A percentile compares a stretch with the other conserved stretches of the same genome.
These are phyloP conservation scores for Cytospora paraplurivora DNA, from an alignment of 2,329 filamentous ascomycete species.

Conservation along the genomic window DNA sequence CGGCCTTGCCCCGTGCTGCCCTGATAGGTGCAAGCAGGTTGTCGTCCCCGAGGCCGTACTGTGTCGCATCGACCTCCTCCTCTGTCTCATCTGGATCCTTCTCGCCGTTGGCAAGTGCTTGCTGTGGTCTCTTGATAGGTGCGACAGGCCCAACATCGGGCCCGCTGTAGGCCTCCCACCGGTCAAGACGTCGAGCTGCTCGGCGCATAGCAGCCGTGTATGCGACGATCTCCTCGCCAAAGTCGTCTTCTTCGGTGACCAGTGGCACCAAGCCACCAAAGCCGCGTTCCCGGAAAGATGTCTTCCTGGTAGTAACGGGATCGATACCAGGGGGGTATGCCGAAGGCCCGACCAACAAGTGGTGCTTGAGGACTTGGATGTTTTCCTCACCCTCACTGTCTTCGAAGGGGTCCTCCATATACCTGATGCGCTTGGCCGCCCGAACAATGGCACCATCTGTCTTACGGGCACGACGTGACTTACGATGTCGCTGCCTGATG, in stretches of 20 bases:
- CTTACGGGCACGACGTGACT: constrained; percentile 54
- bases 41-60: constrained; percentile 28
- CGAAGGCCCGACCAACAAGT: constrained; percentile 30
- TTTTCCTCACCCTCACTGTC: constrained; percentile 64
- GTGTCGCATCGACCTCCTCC: constrained; percentile 35
- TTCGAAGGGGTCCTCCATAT: constrained; percentile 57
- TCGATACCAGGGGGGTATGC: constrained; percentile 26
- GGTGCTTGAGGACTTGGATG: constrained; percentile 37
- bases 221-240: constrained; percentile 71
- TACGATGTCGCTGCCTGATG: constrained; percentile 66
- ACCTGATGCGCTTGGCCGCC: constrained; percentile 64
- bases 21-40: constrained; percentile 20
- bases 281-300: constrained; percentile 56
- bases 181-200: constrained; percentile 63
- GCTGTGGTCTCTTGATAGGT: constrained; percentile 46
- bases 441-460: constrained; percentile 66
- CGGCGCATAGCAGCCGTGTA: constrained; percentile 69
- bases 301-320: constrained; percentile 30
- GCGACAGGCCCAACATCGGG: constrained; percentile 50
- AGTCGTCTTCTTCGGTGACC: constrained; percentile 67
- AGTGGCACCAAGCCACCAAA: constrained; percentile 67
- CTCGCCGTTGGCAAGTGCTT: constrained; percentile 33
- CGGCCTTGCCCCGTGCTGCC: constrained; percentile 14
- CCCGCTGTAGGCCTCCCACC: constrained; percentile 64
- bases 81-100: constrained; percentile 39